phyloP scores from a whole-genome alignment of 1,139 yeast genomes.

The Pichia sp. region DNA sequence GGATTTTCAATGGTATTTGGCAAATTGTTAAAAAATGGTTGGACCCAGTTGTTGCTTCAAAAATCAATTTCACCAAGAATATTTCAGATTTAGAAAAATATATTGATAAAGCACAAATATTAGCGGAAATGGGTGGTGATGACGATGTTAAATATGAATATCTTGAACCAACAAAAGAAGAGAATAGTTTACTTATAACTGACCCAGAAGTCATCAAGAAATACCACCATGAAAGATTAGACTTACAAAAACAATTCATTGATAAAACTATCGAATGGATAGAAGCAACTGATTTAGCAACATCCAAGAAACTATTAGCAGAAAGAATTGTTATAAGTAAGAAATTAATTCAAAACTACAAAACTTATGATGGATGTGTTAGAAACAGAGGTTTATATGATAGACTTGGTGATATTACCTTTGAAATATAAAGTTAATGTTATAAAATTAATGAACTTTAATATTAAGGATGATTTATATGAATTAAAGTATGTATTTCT shows the following conservation, averaged over 20 bases:
- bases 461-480: background rate
- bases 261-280: slow-evolving; percentile 65
- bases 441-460: background rate
- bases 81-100: slow-evolving; percentile 51
- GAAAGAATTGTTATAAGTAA: slow-evolving; percentile 46
- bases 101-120: slow-evolving; percentile 49
- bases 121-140: slow-evolving; percentile 61
- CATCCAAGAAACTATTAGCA: slow-evolving; percentile 33
- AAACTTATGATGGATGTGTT: slow-evolving; percentile 60
- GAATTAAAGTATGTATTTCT: background rate
- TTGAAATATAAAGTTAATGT: background rate
- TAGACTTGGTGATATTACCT: slow-evolving; percentile 23
- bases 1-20: slow-evolving; percentile 87
- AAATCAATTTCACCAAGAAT: slow-evolving; percentile 65
- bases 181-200: slow-evolving; percentile 34
- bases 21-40: slow-evolving; percentile 77
- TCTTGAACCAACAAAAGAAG: slow-evolving; percentile 47
- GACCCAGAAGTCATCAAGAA: slow-evolving; percentile 34
- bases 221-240: slow-evolving; percentile 37
- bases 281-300: slow-evolving; percentile 42
- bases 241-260: slow-evolving; percentile 43
- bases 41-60: slow-evolving; percentile 82
- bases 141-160: slow-evolving; percentile 50
- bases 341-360: slow-evolving; percentile 50
- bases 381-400: slow-evolving; percentile 67